Base-by-base conservation (phyloP, 805 yeast species). In the Novakomyces olei region DNA sequence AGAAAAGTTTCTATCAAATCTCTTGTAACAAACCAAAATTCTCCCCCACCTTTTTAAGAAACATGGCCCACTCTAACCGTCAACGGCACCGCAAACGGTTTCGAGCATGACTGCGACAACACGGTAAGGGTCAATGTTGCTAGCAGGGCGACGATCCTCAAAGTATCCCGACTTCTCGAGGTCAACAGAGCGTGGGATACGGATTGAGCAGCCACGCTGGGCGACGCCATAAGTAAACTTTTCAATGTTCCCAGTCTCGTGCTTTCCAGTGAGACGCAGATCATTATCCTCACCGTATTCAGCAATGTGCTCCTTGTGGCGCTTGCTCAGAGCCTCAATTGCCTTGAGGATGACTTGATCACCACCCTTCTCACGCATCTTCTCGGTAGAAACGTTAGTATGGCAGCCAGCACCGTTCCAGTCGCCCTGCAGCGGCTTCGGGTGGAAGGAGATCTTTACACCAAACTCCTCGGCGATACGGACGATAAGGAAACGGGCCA, bases 321-420 rank as follows among this genome's bases (percentile, higher is more conserved):
- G 83, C 68, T 74, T 74, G 47, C 93, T 76, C 51, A 88, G 72
- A 66, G 79, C 80, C 55, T 74, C 79, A 51, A 88, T 71, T 39
- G 96, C 96, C 36, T 64, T 76, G 52, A 88, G 94, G 52, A 88
- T 88, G 58, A 58, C 63, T 60, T 78, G 77, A 81, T 88, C 79
- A 56, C 98, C 98, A 58, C 98, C 98, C 54, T 79, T 77, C 24
- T 53, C 55, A 68, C 98, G 81, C 96, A 85, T 88, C 33, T 52
- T 53, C 57, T 65, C 68, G 48, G 98, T 88, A 31, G 95, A 81
- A 39, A 88, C 96, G 58, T 88, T 88, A 57, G 98, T 88, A 64
- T 88, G 98, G 68, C 96, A 85, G 51, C 98, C 98, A 57, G 98
- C 96, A 66, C 98, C 98, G 58, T 88, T 88, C 96, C 96, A 88